Base-by-base conservation (phyloP, 2,329 filamentous ascomycete genomes). In the Aciculosporium take region DNA sequence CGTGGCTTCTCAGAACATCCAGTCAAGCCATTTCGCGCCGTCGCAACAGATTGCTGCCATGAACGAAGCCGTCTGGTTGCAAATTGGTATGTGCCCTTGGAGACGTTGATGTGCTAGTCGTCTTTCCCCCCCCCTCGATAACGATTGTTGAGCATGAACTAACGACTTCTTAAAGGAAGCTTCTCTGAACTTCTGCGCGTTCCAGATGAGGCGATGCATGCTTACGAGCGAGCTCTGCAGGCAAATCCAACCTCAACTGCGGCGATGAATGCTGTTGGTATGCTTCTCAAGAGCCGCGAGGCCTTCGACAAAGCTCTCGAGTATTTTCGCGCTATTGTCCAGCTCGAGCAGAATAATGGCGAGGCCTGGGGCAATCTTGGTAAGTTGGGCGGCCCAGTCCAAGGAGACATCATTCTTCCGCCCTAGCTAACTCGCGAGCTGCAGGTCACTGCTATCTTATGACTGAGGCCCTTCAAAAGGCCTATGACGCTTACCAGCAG, bases 391-490 rank as follows among this genome's bases (percentile, higher is more conserved):
- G 5, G 30, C n/a, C 13, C n/a, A n/a, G n/a, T n/a, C n/a, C n/a
- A n/a, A n/a, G n/a, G n/a, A 37, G 8, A 10, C 72, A 15, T 7
- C 8, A n/a, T 23, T 10, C 5, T 30, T 25, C 17, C 15, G 12
- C 18, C 27, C 25, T 18, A 23, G 17, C n/a, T 39, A 32, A 46
- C 28, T 39, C 39, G 24, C 37, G 40, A 41, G 37, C 46, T 41
- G 52, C 51, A 89, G 86, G 91, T n/a, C 91, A 96, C 60, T 96
- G 91, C 65, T 94, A 89, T 58, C 71, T 98, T 21, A 98, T 98
- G 91, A 94, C 94, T 76, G 91, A 98, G 56, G 89, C 95, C 55
- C 66, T 96, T 27, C 91, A 96, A 63, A 87, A 96, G 57, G 91
- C 91, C 1, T 98, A 98, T 56, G 84, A 85, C 25, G 88, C 91